These are phyloP conservation scores for Backusella mclennaniae DNA, from an alignment of 192 early-diverging fungal genomes.

Conservation along the genomic window DNA sequence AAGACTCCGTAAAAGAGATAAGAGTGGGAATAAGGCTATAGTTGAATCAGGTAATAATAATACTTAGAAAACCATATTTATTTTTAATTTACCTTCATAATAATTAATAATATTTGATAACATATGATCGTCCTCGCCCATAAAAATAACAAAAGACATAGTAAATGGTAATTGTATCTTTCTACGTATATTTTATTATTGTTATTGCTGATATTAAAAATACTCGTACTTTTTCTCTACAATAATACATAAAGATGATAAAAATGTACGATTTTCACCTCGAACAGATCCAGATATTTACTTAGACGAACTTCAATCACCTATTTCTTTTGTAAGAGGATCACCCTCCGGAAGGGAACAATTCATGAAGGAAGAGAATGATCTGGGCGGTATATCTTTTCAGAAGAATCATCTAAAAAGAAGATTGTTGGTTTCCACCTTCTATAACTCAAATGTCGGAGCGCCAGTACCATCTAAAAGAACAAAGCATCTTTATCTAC, in stretches of 20 bases:
- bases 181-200: not conserved
- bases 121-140: not conserved
- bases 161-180: not conserved
- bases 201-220: not conserved
- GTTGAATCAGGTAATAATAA: not conserved
- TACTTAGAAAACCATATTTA: not conserved
- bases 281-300: constrained; percentile 10
- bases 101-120: not conserved
- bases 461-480: constrained; percentile 6
- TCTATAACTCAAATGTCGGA: not conserved
- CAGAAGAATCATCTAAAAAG: not conserved
- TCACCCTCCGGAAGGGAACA: not conserved
- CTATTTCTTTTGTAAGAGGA: constrained; percentile 9
- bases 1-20: constrained; percentile 6
- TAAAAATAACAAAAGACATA: not conserved
- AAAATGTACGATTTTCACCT: constrained; percentile 6
- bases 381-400: not conserved
- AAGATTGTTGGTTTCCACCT: not conserved
- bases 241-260: constrained; percentile 1
- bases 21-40: not conserved
- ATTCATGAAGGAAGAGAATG: not conserved
- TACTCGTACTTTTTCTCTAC: not conserved
- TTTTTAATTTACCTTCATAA: not conserved
- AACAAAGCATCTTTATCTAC: not conserved
- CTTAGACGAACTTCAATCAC: constrained; percentile 2